Base-by-base conservation (phyloP, 169 alveolate genomes). In the Plasmodium fragile region DNA sequence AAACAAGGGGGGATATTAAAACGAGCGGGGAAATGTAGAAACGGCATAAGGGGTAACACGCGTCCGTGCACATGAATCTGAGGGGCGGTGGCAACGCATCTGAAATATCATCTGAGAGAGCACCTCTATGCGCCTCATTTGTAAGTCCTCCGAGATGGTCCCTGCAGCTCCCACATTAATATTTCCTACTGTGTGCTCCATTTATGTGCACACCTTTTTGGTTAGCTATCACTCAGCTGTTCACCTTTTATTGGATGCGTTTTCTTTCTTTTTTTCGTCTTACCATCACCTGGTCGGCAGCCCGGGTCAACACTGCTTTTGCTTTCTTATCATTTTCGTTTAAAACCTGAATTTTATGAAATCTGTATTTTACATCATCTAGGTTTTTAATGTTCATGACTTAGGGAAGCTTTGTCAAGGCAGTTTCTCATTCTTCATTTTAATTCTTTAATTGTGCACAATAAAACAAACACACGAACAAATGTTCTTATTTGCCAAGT, bases 231-330 rank as follows among this genome's bases (percentile, higher is more conserved):
- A 11, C 22, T 49, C 30, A 65, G 36, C 32, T 55, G 10, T 53
- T 81, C 45, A 55, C 28, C 30, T 59, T 55, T 70, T 6, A 4
- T 4, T 41, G 32, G 13, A 16, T 77, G 55, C 41, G 70, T 18
- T 36, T 18, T 28, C 3, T 6, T 77, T n/a, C 8, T n/a, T 36
- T 52, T 32, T 30, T 8, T 28, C 41, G 41, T 22, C 49, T 55
- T 89, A 89, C 94, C 90, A 22, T 45, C 45, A 89, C 94, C 52
- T 89, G 81, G 28, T 79, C 90, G 36, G 94, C 90, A n/a, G 94
- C 94, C 69, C 53, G 45, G 32, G 36, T 89, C 65, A 89, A 79
- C n/a, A 89, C 45, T 22, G 87, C 49, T 45, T 89, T 89, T 30
- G 94, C 94, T 34, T 55, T 79, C 25, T 72, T 79, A 55, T 89